phyloP scores from a whole-genome alignment of 2,329 filamentous ascomycete species.

The Rutstroemia sydowiana region DNA sequence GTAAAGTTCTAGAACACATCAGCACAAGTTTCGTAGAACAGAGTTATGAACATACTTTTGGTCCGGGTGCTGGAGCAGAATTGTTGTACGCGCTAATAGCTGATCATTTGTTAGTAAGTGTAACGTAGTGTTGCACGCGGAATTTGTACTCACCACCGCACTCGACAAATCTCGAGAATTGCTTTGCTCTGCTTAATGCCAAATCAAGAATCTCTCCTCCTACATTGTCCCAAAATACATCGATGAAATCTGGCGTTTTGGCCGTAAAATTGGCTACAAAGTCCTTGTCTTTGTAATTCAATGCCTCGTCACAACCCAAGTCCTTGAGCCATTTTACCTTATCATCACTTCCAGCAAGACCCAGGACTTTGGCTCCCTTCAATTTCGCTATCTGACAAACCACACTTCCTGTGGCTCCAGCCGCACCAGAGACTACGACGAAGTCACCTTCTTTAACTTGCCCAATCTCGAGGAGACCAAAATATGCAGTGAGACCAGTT shows the following conservation, averaged over 20 bases:
- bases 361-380: constrained; percentile 54
- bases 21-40: constrained; percentile 6
- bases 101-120: constrained; percentile 1
- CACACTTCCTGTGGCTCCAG: constrained; percentile 69
- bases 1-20: constrained; percentile 37
- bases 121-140: background rate
- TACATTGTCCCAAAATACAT: constrained; percentile 70
- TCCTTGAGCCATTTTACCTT: constrained; percentile 62
- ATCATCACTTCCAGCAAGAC: constrained; percentile 57
- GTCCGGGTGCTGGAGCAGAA: constrained; percentile 45
- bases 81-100: constrained; percentile 63
- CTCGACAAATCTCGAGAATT: constrained; percentile 58
- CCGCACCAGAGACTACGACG: constrained; percentile 71
- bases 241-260: constrained; percentile 52
- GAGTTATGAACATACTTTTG: constrained; percentile 34
- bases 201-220: constrained; percentile 64
- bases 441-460: constrained; percentile 62
- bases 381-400: constrained; percentile 74
- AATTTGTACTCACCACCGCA: constrained; percentile 45
- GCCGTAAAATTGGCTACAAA: constrained; percentile 54
- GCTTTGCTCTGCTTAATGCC: constrained; percentile 56
- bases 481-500: constrained; percentile 70
- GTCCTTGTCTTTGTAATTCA: constrained; percentile 62
- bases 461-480: constrained; percentile 63
- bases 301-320: constrained; percentile 57